Evolutionary conservation across 768 basidiomycete genomes (phyloP).

Genomic region (Mycena haematopus): DNA sequence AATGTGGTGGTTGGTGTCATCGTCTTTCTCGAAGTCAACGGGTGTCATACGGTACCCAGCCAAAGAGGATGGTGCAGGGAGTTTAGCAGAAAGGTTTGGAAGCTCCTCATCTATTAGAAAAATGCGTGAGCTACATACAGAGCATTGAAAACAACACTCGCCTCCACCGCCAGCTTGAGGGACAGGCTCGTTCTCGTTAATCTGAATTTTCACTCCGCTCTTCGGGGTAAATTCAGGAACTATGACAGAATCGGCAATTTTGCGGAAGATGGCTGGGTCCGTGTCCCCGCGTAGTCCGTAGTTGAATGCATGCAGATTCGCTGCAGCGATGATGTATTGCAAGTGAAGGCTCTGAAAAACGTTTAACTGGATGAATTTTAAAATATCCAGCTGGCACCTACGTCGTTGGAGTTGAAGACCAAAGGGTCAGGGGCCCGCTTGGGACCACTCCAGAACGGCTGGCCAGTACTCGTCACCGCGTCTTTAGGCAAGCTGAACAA

Average conservation of each 20-base stretch:
- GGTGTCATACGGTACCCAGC: conserved; percentile 96
- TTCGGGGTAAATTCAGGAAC: conserved; percentile 94
- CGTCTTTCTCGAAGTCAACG: conserved; percentile 99
- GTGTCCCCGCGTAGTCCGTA: conserved; percentile 93
- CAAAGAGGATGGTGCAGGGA: conserved; percentile 89
- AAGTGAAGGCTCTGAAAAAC: conserved; percentile 77
- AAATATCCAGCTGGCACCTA: conserved; percentile 46
- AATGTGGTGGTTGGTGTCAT: conserved; percentile 97
- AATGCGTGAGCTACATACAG: conserved; percentile 24
- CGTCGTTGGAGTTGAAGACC: conserved; percentile 85
- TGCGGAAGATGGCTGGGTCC: conserved; percentile 81
- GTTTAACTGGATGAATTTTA: conserved; percentile 5
- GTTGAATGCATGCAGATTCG: conserved; percentile 97
- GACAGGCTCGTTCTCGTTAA: conserved; percentile 91
- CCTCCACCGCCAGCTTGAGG: conserved; percentile 57
- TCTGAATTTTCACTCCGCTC: conserved; percentile 91
- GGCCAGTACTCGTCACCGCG: conserved; percentile 86
- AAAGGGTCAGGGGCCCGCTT: conserved; percentile 96
- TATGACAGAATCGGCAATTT: conserved; percentile 79
- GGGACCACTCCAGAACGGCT: conserved; percentile 99
- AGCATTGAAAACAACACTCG: conserved; percentile 32
- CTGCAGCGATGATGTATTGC: conserved; percentile 88
- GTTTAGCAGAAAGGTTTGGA: conserved; percentile 62
- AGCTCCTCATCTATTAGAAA: conserved; percentile 54
- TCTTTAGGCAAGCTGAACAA: conserved; percentile 96